Conservation (phyloP, 1,139 yeast genomes). For the Magnusiomyces tetraspermus region DNA sequence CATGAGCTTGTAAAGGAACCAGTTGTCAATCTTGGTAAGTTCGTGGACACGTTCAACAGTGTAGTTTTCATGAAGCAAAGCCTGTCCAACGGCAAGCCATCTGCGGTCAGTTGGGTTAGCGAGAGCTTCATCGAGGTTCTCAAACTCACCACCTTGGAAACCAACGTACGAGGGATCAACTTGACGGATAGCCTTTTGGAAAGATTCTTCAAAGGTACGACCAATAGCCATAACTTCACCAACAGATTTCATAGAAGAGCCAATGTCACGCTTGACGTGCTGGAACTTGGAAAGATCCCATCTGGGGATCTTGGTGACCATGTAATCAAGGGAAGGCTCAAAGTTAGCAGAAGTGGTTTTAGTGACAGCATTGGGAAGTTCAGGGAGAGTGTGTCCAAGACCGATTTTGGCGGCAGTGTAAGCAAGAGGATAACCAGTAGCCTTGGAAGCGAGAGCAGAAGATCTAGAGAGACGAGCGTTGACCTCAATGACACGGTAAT, state of each 20-base stretch:
- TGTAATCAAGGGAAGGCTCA: conserved; percentile 95
- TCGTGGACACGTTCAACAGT: conserved; percentile 88
- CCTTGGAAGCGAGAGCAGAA: conserved; percentile 96
- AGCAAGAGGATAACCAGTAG: conserved; percentile 97
- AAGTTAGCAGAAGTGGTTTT: conserved; percentile 93
- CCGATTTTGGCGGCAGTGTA: conserved; percentile 97
- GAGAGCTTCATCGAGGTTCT: conserved; percentile 68
- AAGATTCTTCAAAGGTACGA: conserved; percentile 95
- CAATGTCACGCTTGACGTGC: conserved; percentile 77
- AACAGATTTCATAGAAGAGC: conserved; percentile 96
- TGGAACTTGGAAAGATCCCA: conserved; percentile 98
- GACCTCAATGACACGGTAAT: conserved; percentile 95
- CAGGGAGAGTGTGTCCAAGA: conserved; percentile 89
- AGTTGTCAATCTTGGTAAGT: conserved; percentile 87
- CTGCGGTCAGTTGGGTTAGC: conserved; percentile 94
- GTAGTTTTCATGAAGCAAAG: conserved; percentile 81
- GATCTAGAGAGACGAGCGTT: conserved; percentile 97
- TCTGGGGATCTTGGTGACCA: conserved; percentile 96
- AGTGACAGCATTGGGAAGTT: conserved; percentile 90
- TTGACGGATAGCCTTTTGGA: conserved; percentile 95
- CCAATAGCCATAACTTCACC: conserved; percentile 99
- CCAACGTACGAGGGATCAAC: conserved; percentile 88
- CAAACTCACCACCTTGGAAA: conserved; percentile 82
- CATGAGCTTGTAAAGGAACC: conserved; percentile 90
- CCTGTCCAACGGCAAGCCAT: conserved; percentile 98